phyloP scores from a whole-genome alignment of 805 yeast species.

The Ogataea philodendri region DNA sequence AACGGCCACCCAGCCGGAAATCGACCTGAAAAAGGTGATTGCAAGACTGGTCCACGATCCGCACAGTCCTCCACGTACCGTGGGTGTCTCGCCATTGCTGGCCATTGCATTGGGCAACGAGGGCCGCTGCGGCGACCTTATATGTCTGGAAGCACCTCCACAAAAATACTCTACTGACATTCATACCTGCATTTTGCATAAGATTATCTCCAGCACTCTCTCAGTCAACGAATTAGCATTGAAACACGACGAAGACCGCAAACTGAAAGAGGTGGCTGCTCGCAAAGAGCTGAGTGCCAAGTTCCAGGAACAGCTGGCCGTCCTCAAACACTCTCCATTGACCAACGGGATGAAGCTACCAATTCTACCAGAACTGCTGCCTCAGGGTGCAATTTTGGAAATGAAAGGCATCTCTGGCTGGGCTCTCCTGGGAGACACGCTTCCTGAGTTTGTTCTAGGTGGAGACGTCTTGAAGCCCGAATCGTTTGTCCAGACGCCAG shows the following conservation, averaged over 20 bases:
- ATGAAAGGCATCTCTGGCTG: constrained; percentile 38
- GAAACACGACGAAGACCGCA: constrained; percentile 33
- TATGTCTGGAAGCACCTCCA: constrained; percentile 46
- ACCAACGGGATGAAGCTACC: constrained; percentile 57
- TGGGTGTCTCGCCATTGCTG: constrained; percentile 53
- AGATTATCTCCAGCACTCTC: constrained; percentile 47
- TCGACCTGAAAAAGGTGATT: constrained; percentile 43
- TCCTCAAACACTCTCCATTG: constrained; percentile 33
- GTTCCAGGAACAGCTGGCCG: constrained; percentile 17
- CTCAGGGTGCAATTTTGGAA: constrained; percentile 59
- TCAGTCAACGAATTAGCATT: constrained; percentile 30
- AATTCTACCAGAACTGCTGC: constrained; percentile 41
- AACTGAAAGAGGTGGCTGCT: constrained; percentile 20
- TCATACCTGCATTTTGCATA: constrained; percentile 46
- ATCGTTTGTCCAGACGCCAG: constrained; percentile 34
- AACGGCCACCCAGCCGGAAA: constrained; percentile 7
- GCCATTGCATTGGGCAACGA: constrained; percentile 57
- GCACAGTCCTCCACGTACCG: constrained; percentile 37
- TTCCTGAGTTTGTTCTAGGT: constrained; percentile 45
- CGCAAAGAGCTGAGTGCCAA: constrained; percentile 21
- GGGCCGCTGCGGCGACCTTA: constrained; percentile 48
- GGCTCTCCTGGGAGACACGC: constrained; percentile 26
- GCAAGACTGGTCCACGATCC: constrained; percentile 49
- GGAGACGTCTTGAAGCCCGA: constrained; percentile 45
- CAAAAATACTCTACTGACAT: constrained; percentile 15